A percentile compares a stretch with the other conserved stretches of the same genome.
Evolutionary conservation across 2,329 filamentous ascomycete genomes (phyloP).

Genomic region (Epichloe coenophiala): DNA sequence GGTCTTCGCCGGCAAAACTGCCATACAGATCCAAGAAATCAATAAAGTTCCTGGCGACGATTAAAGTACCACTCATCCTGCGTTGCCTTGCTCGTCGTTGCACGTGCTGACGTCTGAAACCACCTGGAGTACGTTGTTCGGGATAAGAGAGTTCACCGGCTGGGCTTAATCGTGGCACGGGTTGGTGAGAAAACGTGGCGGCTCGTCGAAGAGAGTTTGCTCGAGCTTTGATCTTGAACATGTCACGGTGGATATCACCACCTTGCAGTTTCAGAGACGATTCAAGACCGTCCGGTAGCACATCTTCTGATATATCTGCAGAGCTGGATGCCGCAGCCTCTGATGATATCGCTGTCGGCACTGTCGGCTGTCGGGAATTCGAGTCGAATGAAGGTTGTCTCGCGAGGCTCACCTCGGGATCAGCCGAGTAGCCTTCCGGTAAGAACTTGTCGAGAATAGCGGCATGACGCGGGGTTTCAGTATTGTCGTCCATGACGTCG

Average conservation of each 20-base stretch:
- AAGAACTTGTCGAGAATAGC: conserved; percentile 25
- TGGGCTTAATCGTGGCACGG: conserved; percentile 17
- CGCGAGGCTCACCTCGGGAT: conserved; percentile 22
- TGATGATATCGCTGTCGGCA: neutral
- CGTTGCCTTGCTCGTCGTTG: conserved; percentile 25
- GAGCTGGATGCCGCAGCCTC: neutral
- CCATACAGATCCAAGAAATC: conserved; percentile 67
- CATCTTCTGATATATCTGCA: conserved; percentile 7
- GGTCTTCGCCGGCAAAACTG: conserved; percentile 62
- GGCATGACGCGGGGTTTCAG: conserved; percentile 17
- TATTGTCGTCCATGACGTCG: conserved; percentile 15
- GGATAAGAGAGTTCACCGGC: conserved; percentile 19
- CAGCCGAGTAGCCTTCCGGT: conserved; percentile 26
- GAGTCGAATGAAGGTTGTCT: conserved; percentile 6
- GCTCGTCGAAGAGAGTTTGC: conserved; percentile 39
- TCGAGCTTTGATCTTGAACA: conserved; percentile 59
- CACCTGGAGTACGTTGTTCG: conserved; percentile 31
- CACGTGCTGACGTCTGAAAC: conserved; percentile 33
- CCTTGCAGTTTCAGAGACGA: conserved; percentile 62
- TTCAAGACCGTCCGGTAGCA: conserved; percentile 26
- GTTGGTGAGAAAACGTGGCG: conserved; percentile 51
- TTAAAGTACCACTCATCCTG: conserved; percentile 22
- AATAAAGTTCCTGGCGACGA: conserved; percentile 57
- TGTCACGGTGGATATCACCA: conserved; percentile 65
- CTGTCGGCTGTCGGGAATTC: neutral